Conservation (phyloP, 2,329 filamentous ascomycete species). For the Ophiostoma populinum region DNA sequence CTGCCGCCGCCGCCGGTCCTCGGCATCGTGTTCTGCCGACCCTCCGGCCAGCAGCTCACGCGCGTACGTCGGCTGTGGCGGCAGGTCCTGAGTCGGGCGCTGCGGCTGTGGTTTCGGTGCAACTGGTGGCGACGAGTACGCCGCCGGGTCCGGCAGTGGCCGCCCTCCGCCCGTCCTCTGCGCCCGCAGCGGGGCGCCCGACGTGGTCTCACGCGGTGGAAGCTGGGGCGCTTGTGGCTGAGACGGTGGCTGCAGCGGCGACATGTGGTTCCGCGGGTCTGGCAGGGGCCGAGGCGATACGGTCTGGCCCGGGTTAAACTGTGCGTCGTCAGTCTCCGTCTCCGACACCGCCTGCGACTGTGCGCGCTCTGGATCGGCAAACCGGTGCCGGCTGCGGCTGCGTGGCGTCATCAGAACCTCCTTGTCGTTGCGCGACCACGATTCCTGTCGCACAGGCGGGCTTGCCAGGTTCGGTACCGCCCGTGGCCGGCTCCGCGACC, state of each 20-base stretch:
- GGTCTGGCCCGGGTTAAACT: conserved; percentile 11
- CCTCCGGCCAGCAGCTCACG: conserved; percentile 36
- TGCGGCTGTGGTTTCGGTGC: conserved; percentile 5
- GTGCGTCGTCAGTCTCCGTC: conserved; percentile 8
- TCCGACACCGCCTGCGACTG: background rate
- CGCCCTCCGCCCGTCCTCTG: conserved; percentile 19
- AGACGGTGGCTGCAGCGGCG: conserved; percentile 3
- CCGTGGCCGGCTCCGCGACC: conserved; percentile 8
- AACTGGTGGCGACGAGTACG: conserved; percentile 14
- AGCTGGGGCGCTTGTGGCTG: conserved; percentile 7
- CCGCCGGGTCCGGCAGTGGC: conserved; percentile 34
- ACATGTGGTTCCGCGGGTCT: conserved; percentile 16
- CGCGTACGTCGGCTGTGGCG: conserved; percentile 25
- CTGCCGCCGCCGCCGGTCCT: conserved; percentile 38
- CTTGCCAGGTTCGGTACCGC: conserved; percentile 9
- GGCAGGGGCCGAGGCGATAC: conserved; percentile 24
- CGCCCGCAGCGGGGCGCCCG: conserved; percentile 4
- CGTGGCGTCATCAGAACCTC: conserved; percentile 42
- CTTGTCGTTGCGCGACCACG: conserved; percentile 47
- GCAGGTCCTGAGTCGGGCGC: conserved; percentile 8
- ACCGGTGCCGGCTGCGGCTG: conserved; percentile 21
- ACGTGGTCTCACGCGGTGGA: background rate
- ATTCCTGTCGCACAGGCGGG: conserved; percentile 36
- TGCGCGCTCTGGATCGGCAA: conserved; percentile 9
- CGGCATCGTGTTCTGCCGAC: conserved; percentile 42